phyloP scores from a whole-genome alignment of 208 protist genomes.

The Leishmania tropica region DNA sequence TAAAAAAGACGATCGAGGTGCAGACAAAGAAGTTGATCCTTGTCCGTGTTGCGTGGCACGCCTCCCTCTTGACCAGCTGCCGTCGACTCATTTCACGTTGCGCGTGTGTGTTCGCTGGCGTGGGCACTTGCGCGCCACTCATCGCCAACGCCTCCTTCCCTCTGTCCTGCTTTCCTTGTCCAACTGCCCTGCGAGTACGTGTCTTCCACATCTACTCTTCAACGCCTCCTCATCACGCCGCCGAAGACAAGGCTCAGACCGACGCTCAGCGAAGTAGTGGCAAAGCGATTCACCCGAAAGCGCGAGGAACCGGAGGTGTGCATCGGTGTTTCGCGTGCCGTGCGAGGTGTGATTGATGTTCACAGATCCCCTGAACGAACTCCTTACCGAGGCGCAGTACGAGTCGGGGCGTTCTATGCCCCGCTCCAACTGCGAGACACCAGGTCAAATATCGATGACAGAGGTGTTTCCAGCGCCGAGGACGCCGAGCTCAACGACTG shows the following conservation, averaged over 20 bases:
- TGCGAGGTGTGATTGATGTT: neutral
- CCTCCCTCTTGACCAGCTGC: neutral
- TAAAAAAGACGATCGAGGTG: neutral
- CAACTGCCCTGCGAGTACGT: neutral
- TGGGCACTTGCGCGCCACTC: neutral
- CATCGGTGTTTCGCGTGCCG: neutral
- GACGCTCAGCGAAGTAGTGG: neutral
- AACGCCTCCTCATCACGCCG: neutral
- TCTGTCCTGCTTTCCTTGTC: neutral
- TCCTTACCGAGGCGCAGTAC: slow-evolving; percentile 1
- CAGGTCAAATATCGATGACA: slow-evolving; percentile 13
- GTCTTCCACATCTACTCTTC: neutral
- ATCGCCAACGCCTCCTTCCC: neutral
- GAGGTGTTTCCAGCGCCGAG: slow-evolving; percentile 14
- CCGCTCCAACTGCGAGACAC: neutral
- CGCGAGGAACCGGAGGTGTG: neutral
- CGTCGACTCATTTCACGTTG: neutral
- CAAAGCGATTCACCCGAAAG: neutral
- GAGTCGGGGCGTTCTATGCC: neutral
- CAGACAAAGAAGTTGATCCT: neutral
- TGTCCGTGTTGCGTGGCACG: neutral
- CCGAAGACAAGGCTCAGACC: neutral
- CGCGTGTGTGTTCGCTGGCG: neutral
- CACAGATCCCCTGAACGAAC: neutral
- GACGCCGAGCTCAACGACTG: neutral